phyloP scores from a whole-genome alignment of 208 protist genomes.

The Balamuthia mandrillaris region DNA sequence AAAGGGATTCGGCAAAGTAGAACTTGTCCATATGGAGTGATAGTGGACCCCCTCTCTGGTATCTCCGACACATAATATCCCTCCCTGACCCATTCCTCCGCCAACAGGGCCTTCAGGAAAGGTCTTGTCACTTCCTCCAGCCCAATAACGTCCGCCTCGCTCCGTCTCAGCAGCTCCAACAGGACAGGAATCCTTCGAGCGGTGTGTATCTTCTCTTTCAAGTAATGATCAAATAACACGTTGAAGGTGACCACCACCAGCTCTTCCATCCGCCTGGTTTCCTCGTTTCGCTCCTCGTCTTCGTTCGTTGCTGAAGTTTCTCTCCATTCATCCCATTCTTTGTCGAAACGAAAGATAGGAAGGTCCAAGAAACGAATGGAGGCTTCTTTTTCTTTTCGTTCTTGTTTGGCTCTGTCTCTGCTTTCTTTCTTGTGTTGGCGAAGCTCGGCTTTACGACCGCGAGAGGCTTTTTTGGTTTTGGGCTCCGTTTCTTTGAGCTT shows the following conservation, averaged over 20 bases:
- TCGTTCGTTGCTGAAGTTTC: no score
- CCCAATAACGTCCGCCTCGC: neutral
- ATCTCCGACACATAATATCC: neutral
- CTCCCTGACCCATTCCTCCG: conserved; percentile 18
- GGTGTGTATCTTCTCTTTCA: neutral
- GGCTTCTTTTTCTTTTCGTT: no score
- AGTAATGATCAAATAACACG: neutral
- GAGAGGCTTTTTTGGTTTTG: no score
- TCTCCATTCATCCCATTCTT: no score
- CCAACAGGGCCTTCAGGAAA: neutral
- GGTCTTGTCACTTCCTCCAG: conserved; percentile 3
- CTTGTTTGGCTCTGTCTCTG: no score
- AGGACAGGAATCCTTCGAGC: neutral
- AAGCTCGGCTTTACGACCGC: no score
- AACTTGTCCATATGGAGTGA: neutral
- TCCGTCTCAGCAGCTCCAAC: neutral
- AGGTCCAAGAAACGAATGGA: no score
- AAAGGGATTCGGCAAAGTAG: no score
- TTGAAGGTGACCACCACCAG: conserved; percentile 29
- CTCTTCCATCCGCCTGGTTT: neutral
- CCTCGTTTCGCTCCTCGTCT: no score
- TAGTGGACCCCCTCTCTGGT: neutral
- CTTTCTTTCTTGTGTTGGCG: no score
- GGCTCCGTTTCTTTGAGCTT: no score
- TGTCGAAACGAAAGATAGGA: no score